Conservation (phyloP, 1,284 basidiomycete species). For the Leccinum griseonigrum region DNA sequence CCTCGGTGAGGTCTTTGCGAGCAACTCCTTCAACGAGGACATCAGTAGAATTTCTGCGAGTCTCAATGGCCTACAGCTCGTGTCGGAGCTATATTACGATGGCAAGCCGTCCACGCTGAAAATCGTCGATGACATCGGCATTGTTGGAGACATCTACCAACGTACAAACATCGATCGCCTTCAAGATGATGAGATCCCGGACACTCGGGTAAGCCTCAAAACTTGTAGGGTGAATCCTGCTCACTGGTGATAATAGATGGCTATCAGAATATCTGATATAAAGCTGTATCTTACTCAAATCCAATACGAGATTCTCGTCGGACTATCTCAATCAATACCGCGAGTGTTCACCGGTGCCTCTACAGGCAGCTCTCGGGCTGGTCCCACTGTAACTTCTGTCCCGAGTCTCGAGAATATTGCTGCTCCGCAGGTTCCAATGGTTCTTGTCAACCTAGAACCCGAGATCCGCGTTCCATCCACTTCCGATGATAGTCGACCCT, state of each 20-base stretch:
- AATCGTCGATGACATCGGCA: constrained; percentile 91
- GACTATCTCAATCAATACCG: constrained; percentile 73
- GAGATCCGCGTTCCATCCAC: constrained; percentile 42
- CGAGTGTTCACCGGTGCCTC: constrained; percentile 55
- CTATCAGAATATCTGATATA: constrained; percentile 85
- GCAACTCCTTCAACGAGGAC: constrained; percentile 71
- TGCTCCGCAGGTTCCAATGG: constrained; percentile 5
- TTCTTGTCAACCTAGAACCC: constrained; percentile 52
- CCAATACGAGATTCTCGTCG: constrained; percentile 84
- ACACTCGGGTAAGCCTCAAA: constrained; percentile 58
- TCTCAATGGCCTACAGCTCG: constrained; percentile 83
- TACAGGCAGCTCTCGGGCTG: constrained; percentile 33
- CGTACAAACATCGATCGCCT: constrained; percentile 49
- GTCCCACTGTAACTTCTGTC: constrained; percentile 19
- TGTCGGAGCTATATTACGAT: constrained; percentile 62
- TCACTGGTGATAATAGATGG: constrained; percentile 46
- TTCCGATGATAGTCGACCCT: constrained; percentile 35
- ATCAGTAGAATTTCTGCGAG: constrained; percentile 72
- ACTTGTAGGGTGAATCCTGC: background rate
- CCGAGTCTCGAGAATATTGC: constrained; percentile 7
- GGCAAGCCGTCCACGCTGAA: constrained; percentile 60
- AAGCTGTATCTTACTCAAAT: constrained; percentile 85
- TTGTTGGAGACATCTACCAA: constrained; percentile 74
- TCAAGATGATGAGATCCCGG: constrained; percentile 53
- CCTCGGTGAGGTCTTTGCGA: constrained; percentile 87